A percentile compares a stretch with the other conserved stretches of the same genome.
Conservation (phyloP, 495 filamentous ascomycete genomes). For the Penicillium crystallinum region DNA sequence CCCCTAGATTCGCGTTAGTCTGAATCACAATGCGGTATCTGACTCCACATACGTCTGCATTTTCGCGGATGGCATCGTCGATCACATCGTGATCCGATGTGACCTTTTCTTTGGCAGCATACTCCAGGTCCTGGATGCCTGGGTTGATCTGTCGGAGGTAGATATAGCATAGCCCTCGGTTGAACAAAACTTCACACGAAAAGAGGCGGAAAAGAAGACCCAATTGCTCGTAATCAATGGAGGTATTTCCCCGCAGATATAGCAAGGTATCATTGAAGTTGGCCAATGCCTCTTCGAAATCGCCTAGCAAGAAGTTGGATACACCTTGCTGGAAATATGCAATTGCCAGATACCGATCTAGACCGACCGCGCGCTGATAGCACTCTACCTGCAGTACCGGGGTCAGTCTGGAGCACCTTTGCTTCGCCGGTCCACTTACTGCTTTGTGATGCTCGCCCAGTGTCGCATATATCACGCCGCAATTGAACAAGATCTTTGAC, state of each 20-base stretch:
- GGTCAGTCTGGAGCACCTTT: neutral
- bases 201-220: constrained; percentile 94
- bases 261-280: constrained; percentile 99
- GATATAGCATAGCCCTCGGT: constrained; percentile 95
- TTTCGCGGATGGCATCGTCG: constrained; percentile 88
- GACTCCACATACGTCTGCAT: constrained; percentile 74
- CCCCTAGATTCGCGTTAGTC: constrained; percentile 51
- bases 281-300: constrained; percentile 94
- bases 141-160: constrained; percentile 87
- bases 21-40: neutral
- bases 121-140: constrained; percentile 86
- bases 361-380: constrained; percentile 82
- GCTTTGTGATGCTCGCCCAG: constrained; percentile 95
- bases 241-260: constrained; percentile 91
- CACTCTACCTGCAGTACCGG: constrained; percentile 69
- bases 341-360: constrained; percentile 93
- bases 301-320: constrained; percentile 93
- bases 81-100: constrained; percentile 96
- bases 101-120: constrained; percentile 92
- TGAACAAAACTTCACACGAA: constrained; percentile 98
- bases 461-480: constrained; percentile 95
- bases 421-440: constrained; percentile 49
- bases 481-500: constrained; percentile 98
- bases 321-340: constrained; percentile 99
- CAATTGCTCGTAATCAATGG: constrained; percentile 97